Evolutionary conservation across 805 yeast genomes (phyloP), one percentile per base, ranked within the genome.

Genomic region (Pichia heedii): DNA sequence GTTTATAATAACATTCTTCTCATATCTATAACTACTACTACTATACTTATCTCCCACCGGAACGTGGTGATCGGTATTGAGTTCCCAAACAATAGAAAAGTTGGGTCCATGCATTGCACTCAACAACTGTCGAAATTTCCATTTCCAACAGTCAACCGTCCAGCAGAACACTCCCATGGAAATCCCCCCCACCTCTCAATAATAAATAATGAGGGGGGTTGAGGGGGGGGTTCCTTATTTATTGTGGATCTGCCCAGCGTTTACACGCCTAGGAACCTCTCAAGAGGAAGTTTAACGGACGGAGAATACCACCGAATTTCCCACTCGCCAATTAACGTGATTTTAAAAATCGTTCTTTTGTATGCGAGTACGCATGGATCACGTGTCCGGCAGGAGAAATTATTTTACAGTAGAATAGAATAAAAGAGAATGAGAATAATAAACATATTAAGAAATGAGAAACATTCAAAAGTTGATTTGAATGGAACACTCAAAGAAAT

Each of bases 181-280:
- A 13, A 2, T 40, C 41, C 40, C 9, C 32, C 29, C 33, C 39
- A 15, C 22, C 26, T 32, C n/a, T n/a, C n/a, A n/a, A n/a, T n/a
- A n/a, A n/a, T n/a, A n/a, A n/a, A n/a, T n/a, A n/a, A n/a, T n/a
- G n/a, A n/a, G n/a, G n/a, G n/a, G n/a, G n/a, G n/a, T n/a, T n/a
- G n/a, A n/a, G n/a, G n/a, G n/a, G n/a, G n/a, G n/a, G n/a, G 42
- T 33, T 44, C 38, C 29, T 41, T 50, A 49, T 62, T 58, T 57
- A 63, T 62, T 58, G 61, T 62, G 66, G 62, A 60, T 44, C 54
- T 56, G 65, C 65, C 66, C 62, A 45, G 66, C 67, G 66, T 54
- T 59, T 60, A 41, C 66, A 54, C 67, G 66, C 66, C 55, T 18
- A 40, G 65, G 66, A 53, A 43, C 53, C 65, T 60, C 65, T 60